phyloP scores from a whole-genome alignment of 2,329 filamentous ascomycete genomes.

The Diplodia sapinea region DNA sequence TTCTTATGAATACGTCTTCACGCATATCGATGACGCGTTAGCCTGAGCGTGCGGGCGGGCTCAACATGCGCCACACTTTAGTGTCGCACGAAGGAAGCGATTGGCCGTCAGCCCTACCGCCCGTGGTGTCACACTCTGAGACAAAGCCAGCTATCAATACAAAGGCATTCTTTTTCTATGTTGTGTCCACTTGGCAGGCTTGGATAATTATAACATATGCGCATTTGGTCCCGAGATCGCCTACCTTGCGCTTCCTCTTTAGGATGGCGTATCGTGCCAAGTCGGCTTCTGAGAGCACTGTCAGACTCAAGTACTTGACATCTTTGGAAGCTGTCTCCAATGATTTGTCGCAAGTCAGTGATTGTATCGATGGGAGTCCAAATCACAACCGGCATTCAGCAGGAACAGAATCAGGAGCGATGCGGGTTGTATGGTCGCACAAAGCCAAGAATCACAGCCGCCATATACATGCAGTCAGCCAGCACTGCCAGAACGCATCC shows the following conservation, averaged over 20 bases:
- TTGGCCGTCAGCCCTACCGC: background rate
- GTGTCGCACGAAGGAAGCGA: background rate
- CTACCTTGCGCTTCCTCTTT: background rate
- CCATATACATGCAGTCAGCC: constrained; percentile 8
- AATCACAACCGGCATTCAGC: background rate
- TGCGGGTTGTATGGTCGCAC: background rate
- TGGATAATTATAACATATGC: background rate
- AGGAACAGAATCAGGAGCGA: background rate
- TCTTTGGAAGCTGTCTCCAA: background rate
- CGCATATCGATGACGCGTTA: constrained; percentile 5
- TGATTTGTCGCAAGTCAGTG: background rate
- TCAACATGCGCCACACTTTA: background rate
- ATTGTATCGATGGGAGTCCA: background rate
- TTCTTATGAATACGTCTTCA: background rate
- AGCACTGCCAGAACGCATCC: background rate
- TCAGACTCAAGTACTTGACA: no score
- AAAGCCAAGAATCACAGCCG: background rate
- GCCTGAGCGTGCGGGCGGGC: background rate
- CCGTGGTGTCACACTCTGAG: background rate
- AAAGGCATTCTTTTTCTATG: background rate
- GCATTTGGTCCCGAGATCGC: background rate
- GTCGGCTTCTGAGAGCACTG: background rate
- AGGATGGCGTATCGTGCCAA: background rate
- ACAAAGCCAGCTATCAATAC: background rate
- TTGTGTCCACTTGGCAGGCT: background rate